Conservation (phyloP, 768 basidiomycete genomes). For the Suillus discolor region DNA sequence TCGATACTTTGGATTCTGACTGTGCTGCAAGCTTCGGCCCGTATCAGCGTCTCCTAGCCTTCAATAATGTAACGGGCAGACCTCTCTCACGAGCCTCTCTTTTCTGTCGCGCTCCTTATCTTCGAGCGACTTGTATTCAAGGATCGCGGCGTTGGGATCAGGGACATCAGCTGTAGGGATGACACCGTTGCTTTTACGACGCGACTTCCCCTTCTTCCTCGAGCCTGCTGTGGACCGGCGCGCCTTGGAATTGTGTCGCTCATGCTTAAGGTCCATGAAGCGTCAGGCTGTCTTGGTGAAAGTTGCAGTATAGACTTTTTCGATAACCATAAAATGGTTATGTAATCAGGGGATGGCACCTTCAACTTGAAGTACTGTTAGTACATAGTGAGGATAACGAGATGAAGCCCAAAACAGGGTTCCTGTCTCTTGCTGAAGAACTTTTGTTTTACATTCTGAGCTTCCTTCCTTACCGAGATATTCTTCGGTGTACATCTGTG, state of each 20-base stretch:
- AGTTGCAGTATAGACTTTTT: not conserved
- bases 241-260: slow-evolving; percentile 65
- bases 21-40: slow-evolving; percentile 37
- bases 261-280: slow-evolving; percentile 27
- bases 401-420: too few relatives aligned
- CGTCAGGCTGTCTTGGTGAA: not conserved
- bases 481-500: too few relatives aligned
- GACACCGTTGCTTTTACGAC: slow-evolving; percentile 28
- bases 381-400: too few relatives aligned
- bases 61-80: slow-evolving; percentile 29
- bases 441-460: too few relatives aligned
- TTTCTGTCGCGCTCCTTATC: slow-evolving; percentile 62
- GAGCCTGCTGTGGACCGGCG: slow-evolving; percentile 62
- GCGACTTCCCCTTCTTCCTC: slow-evolving; percentile 63
- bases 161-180: slow-evolving; percentile 26
- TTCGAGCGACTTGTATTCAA: slow-evolving; percentile 59
- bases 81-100: slow-evolving; percentile 65
- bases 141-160: slow-evolving; percentile 61
- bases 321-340: not conserved
- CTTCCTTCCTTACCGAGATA: too few relatives aligned
- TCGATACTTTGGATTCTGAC: slow-evolving; percentile 72
- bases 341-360: not conserved
- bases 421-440: too few relatives aligned
- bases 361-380: too few relatives aligned
- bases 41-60: slow-evolving; percentile 3